Base-by-base conservation (phyloP, 2,329 filamentous ascomycete genomes). In the Fusarium oligoseptatum region DNA sequence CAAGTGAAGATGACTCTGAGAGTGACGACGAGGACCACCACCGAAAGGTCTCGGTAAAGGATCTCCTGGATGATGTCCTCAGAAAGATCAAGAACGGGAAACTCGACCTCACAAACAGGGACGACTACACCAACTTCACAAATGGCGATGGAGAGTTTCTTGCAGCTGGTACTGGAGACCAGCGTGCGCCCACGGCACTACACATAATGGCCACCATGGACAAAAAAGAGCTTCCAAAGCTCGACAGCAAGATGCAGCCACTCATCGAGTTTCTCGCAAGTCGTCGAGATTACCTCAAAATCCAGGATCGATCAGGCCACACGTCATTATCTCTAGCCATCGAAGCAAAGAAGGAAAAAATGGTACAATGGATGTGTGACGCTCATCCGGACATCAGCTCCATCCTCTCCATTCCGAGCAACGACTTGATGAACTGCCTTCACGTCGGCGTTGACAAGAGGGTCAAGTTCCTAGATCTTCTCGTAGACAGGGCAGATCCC, bases 241-340 rank as follows among this genome's bases (percentile, higher is more conserved):
- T 76, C 6, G 73, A 74, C 34, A 64, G 52, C 39, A 76, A 67
- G 12, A 72, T 76, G 73, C 63, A 76, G 8, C 73, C 71, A 2
- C 48, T 69, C 8, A 24, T 69, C 7, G n/a, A 15, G 22, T 67
- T 67, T 4, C 63, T 69, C 2, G 41, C 34, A 1, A 55, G 14
- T 1, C 63, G 24, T 7, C 22, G 43, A 11, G 15, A 48, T 6
- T 20, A 45, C 17, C 57, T 67, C 29, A 37, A 24, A 2, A 50
- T 22, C 2, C 27, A 57, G 27, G 50, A 67, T 8, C 37, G 37
- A 0, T 67, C 37, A 5, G 57, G 48, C 2, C 39, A 41, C 5
- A 69, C 67, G 5, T 34, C 63, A 1, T 24, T 67, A 4, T 69
- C 37, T 24, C 63, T 62, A 1, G 57, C 67, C 0, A 61, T 69